Percentiles rank a stretch among this genome's conserved stretches.
phyloP scores from a whole-genome alignment of 495 filamentous ascomycete genomes.

The Penicillium ochrochloron region DNA sequence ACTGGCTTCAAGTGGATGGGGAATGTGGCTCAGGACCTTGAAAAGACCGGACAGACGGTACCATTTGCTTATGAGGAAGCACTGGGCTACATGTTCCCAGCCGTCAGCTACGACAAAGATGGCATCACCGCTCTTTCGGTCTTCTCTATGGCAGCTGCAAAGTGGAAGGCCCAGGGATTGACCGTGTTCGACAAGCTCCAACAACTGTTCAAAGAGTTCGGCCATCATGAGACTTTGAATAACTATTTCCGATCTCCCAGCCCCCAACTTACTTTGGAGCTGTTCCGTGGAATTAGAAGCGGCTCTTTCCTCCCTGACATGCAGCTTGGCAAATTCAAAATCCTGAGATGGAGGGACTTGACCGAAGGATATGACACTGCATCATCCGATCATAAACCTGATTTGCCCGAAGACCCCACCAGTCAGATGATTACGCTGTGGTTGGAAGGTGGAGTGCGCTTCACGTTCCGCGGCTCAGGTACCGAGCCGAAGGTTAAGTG shows the following conservation, averaged over 20 bases:
- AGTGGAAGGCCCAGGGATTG: slow-evolving; percentile 58
- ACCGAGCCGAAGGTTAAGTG: slow-evolving; percentile 74
- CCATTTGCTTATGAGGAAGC: slow-evolving; percentile 74
- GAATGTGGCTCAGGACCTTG: slow-evolving; percentile 49
- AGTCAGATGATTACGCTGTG: slow-evolving; percentile 77
- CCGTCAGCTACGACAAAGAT: slow-evolving; percentile 71
- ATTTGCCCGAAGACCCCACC: slow-evolving; percentile 60
- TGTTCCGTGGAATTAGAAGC: slow-evolving; percentile 61
- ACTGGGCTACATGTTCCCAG: slow-evolving; percentile 74
- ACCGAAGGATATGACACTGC: slow-evolving; percentile 68
- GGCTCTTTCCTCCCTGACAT: slow-evolving; percentile 49
- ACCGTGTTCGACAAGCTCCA: slow-evolving; percentile 65
- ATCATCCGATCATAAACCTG: slow-evolving; percentile 56
- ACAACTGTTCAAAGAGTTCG: slow-evolving; percentile 62
- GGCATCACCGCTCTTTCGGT: slow-evolving; percentile 68
- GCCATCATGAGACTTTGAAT: slow-evolving; percentile 69
- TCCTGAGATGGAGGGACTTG: slow-evolving; percentile 69
- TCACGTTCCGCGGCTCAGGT: slow-evolving; percentile 70
- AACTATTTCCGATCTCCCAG: slow-evolving; percentile 69
- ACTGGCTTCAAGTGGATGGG: slow-evolving; percentile 81
- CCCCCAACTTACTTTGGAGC: slow-evolving; percentile 50
- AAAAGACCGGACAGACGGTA: slow-evolving; percentile 53
- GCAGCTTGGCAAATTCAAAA: slow-evolving; percentile 54
- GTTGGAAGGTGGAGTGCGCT: slow-evolving; percentile 60
- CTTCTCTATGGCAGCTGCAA: slow-evolving; percentile 61